Conservation (phyloP, 192 early-diverging fungal genomes). For the Backusella australiensis region DNA sequence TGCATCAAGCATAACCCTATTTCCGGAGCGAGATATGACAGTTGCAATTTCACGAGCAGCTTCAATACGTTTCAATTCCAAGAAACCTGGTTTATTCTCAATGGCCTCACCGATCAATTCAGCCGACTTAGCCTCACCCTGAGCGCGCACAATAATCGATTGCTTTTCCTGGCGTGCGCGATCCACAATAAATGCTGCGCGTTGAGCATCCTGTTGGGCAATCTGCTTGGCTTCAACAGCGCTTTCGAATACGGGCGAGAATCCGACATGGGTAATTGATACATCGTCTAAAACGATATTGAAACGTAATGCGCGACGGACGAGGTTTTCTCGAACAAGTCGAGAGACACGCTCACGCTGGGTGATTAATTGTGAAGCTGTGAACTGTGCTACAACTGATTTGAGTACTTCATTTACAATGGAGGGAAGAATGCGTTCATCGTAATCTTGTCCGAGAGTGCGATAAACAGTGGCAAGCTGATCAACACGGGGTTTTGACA, state of each 20-base stretch:
- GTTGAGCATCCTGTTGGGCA: conserved; percentile 98
- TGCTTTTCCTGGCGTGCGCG: conserved; percentile 96
- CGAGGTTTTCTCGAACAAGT: conserved; percentile 85
- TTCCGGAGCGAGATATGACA: conserved; percentile 79
- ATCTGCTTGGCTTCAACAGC: conserved; percentile 99
- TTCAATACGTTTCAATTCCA: conserved; percentile 90
- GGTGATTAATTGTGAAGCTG: conserved; percentile 96
- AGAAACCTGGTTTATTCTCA: conserved; percentile 96
- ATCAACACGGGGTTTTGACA: conserved; percentile 82
- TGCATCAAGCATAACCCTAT: conserved; percentile 90
- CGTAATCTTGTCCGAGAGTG: conserved; percentile 90
- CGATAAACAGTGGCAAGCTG: conserved; percentile 82
- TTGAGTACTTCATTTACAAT: conserved; percentile 98
- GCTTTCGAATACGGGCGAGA: conserved; percentile 90
- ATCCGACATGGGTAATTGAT: conserved; percentile 95
- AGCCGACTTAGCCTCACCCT: conserved; percentile 94
- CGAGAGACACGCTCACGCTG: conserved; percentile 91
- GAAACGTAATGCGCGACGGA: conserved; percentile 77
- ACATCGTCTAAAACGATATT: conserved; percentile 96
- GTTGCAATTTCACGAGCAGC: conserved; percentile 92
- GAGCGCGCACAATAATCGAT: conserved; percentile 93
- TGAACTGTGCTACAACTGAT: conserved; percentile 98
- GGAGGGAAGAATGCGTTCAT: conserved; percentile 95
- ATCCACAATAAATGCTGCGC: conserved; percentile 93
- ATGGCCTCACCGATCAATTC: conserved; percentile 95